Percentiles rank a stretch among this genome's conserved stretches.
Conservation (phyloP, 495 filamentous ascomycete genomes). For the Aspergillus bertholletiae region DNA sequence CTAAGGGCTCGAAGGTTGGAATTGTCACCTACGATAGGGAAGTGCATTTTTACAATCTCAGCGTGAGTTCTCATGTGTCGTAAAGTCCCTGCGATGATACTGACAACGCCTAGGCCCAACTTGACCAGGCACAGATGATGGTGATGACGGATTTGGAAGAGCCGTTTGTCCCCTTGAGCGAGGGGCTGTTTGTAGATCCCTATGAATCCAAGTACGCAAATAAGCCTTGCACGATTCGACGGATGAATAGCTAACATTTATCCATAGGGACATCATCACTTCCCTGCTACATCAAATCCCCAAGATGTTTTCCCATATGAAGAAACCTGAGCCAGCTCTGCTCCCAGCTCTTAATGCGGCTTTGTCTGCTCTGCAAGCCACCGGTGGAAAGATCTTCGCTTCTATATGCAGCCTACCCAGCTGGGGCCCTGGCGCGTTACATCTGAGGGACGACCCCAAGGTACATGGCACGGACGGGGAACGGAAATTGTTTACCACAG, state of each 20-base stretch:
- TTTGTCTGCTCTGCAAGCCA: conserved; percentile 72
- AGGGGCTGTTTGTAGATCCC: conserved; percentile 93
- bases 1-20: conserved; percentile 80
- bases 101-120: conserved; percentile 52
- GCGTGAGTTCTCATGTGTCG: conserved; percentile 47
- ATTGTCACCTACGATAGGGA: conserved; percentile 96
- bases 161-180: conserved; percentile 88
- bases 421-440: conserved; percentile 80
- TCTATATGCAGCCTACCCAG: conserved; percentile 81
- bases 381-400: conserved; percentile 91
- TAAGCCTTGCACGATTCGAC: background rate
- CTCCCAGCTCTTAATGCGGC: conserved; percentile 80
- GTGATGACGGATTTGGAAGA: conserved; percentile 98
- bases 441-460: conserved; percentile 83
- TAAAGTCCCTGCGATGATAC: background rate
- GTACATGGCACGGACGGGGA: conserved; percentile 84
- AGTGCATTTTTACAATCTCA: conserved; percentile 95
- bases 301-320: conserved; percentile 76
- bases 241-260: background rate
- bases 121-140: conserved; percentile 95
- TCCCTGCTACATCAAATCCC: conserved; percentile 79
- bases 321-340: conserved; percentile 84
- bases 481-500: conserved; percentile 86
- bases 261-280: conserved; percentile 68
- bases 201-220: conserved; percentile 74